Conservation (phyloP, 345 rosid species). For the Populus euphratica region DNA sequence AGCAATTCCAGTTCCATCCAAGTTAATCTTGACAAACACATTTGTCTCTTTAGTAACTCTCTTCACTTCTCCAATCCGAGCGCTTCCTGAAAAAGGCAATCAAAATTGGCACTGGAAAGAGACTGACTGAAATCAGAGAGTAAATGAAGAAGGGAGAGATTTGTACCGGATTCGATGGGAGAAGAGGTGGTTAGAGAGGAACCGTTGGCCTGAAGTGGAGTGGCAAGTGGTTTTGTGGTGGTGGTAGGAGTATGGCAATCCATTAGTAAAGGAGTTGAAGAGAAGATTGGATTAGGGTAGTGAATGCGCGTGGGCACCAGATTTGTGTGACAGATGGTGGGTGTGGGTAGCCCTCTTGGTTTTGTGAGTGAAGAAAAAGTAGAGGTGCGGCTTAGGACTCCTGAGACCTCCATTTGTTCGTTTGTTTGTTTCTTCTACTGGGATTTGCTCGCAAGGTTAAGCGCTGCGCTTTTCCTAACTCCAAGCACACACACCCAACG, state of each 20-base stretch:
- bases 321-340: constrained; percentile 3
- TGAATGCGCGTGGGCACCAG: not conserved
- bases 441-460: not conserved
- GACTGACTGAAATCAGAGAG: not conserved
- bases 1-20: constrained; percentile 85
- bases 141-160: not conserved
- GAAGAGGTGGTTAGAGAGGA: constrained; percentile 23
- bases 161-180: constrained; percentile 22
- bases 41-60: constrained; percentile 85
- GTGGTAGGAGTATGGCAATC: not conserved
- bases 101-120: not conserved
- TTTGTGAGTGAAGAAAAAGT: constrained; percentile 10
- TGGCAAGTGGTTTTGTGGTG: constrained; percentile 16
- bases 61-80: constrained; percentile 71
- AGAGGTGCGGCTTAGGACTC: constrained; percentile 12
- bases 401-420: constrained; percentile 28
- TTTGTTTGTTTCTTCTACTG: not conserved
- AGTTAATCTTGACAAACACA: constrained; percentile 64
- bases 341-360: not conserved
- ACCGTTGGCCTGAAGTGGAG: constrained; percentile 33
- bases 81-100: constrained; percentile 1
- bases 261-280: constrained; percentile 16
- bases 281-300: not conserved
- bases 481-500: not conserved
- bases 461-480: not conserved